Conservation (phyloP, 192 early-diverging fungal species). For the Powellomyces hirtus region DNA sequence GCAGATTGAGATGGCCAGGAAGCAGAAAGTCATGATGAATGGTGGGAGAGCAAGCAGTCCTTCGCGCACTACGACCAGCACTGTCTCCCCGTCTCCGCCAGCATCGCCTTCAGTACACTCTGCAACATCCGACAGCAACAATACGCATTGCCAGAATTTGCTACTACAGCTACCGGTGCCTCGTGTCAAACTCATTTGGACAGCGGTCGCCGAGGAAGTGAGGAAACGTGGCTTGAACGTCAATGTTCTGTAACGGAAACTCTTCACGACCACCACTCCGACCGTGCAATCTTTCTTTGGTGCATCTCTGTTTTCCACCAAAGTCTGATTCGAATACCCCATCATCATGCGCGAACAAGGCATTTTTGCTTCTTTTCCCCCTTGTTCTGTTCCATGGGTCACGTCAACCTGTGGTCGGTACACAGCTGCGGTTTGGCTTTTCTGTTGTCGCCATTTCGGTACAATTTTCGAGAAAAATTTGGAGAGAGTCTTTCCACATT, state of each 20-base stretch:
- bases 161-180: constrained; percentile 16
- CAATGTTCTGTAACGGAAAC: background rate
- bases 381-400: too few species aligned
- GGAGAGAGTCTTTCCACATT: too few species aligned
- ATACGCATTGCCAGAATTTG: constrained; percentile 4
- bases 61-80: constrained; percentile 2
- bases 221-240: background rate
- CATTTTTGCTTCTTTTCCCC: too few species aligned
- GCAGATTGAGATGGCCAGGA: background rate
- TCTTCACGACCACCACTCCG: too few species aligned
- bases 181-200: constrained; percentile 12
- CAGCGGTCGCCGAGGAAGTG: constrained; percentile 15
- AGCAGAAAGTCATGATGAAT: background rate
- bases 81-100: background rate
- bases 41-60: background rate
- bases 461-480: too few species aligned
- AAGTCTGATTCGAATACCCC: too few species aligned
- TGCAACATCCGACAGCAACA: background rate
- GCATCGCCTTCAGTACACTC: background rate
- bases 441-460: too few species aligned
- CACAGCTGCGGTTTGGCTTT: too few species aligned
- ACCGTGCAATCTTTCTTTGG: too few species aligned
- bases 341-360: too few species aligned
- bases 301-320: too few species aligned
- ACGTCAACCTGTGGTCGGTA: too few species aligned